These are phyloP conservation scores for Lactarius akahatsu DNA, from an alignment of 768 basidiomycete genomes.

Conservation along the genomic window DNA sequence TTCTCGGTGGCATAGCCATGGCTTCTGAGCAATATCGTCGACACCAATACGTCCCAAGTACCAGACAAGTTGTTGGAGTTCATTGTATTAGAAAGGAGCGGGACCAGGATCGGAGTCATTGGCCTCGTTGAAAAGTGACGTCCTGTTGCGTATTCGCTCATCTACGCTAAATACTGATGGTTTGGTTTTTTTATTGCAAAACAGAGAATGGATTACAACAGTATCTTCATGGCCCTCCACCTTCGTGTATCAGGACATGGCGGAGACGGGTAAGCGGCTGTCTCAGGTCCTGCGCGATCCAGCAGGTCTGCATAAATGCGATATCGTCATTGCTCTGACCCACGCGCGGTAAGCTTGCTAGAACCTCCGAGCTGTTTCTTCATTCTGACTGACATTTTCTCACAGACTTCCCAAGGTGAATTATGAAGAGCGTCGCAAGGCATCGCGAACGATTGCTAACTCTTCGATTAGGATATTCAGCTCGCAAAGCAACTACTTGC, in stretches of 20 bases:
- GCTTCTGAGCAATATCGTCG: slow-evolving; percentile 86
- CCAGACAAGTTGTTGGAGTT: slow-evolving; percentile 65
- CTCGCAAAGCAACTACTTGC: slow-evolving; percentile 69
- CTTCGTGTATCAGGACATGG: slow-evolving; percentile 78
- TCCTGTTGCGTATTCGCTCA: background rate
- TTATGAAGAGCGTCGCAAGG: background rate
- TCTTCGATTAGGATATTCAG: slow-evolving; percentile 54
- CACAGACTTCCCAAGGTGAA: slow-evolving; percentile 38
- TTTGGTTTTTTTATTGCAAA: background rate
- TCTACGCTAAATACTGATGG: background rate
- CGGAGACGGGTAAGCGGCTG: slow-evolving; percentile 64
- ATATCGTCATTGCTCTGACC: slow-evolving; percentile 82
- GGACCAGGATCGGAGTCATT: slow-evolving; percentile 73
- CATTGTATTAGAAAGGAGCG: slow-evolving; percentile 64
- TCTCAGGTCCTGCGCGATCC: slow-evolving; percentile 74
- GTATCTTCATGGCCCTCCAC: slow-evolving; percentile 82
- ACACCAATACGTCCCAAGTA: slow-evolving; percentile 57
- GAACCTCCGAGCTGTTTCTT: background rate
- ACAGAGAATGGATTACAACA: slow-evolving; percentile 91
- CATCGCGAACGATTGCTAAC: slow-evolving; percentile 1
- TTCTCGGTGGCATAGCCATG: slow-evolving; percentile 57
- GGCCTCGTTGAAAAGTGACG: slow-evolving; percentile 83
- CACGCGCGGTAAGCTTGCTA: slow-evolving; percentile 60
- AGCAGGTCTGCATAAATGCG: slow-evolving; percentile 64
- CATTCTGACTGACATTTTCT: background rate